These are phyloP conservation scores for Plasmopara muralis DNA, from an alignment of 352 stramenopile genomes.

Conservation along the genomic window DNA sequence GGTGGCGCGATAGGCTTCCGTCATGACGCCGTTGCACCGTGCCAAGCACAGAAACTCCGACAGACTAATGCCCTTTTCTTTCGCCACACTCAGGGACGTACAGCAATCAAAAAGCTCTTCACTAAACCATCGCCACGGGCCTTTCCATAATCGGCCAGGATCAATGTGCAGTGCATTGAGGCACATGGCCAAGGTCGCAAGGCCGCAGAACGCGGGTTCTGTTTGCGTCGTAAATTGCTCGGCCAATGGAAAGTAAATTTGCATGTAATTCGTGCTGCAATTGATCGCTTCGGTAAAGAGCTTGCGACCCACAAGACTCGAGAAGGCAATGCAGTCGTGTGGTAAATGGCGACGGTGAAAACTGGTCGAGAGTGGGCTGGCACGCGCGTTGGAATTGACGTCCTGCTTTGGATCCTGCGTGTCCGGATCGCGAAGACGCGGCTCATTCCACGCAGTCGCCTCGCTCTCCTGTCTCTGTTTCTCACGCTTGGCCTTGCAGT, in stretches of 20 bases:
- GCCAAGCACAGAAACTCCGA: slow-evolving; percentile 66
- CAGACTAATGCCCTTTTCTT: slow-evolving; percentile 68
- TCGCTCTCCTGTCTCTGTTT: too few species aligned
- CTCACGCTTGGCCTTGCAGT: too few species aligned
- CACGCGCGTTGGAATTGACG: too few species aligned
- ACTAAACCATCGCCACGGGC: slow-evolving; percentile 75
- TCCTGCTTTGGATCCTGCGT: too few species aligned
- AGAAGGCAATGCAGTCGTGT: too few species aligned
- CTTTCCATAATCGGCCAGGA: slow-evolving; percentile 69
- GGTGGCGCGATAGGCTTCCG: slow-evolving; percentile 36
- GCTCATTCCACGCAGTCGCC: too few species aligned
- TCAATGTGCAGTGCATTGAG: slow-evolving; percentile 75
- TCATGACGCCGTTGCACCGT: slow-evolving; percentile 52
- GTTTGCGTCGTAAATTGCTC: slow-evolving; percentile 89
- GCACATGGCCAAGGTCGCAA: slow-evolving; percentile 82
- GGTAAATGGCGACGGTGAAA: too few species aligned
- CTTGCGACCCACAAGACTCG: too few species aligned
- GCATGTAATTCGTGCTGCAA: slow-evolving; percentile 68
- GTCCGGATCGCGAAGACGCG: too few species aligned
- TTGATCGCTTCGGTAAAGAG: slow-evolving; percentile 29
- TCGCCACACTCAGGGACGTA: slow-evolving; percentile 58
- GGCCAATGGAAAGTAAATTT: slow-evolving; percentile 90
- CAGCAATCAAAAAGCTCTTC: slow-evolving; percentile 82
- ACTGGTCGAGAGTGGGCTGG: too few species aligned
- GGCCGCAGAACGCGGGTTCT: slow-evolving; percentile 87